phyloP scores from a whole-genome alignment of 148 eudicot species.

The Pouteria glomerata region DNA sequence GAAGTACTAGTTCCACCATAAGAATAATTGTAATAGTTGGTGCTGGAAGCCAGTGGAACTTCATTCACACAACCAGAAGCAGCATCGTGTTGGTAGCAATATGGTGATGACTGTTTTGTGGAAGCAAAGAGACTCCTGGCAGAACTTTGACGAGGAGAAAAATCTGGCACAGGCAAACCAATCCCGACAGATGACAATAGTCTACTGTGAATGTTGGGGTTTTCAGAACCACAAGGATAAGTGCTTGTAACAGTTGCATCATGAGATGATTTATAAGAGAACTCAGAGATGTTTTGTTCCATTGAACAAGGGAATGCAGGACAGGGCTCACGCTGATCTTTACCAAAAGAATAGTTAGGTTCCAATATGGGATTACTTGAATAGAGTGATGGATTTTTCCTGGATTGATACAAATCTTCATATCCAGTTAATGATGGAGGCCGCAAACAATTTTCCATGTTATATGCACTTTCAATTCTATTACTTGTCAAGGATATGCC shows the following conservation, averaged over 20 bases:
- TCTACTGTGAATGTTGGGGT: neutral
- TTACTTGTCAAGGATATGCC: neutral
- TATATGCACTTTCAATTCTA: neutral
- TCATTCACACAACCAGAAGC: constrained; percentile 11
- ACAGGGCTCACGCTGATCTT: constrained; percentile 3
- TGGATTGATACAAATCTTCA: constrained; percentile 6
- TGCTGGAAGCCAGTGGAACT: neutral
- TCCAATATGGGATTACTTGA: constrained; percentile 8
- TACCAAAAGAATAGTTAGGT: constrained; percentile 6
- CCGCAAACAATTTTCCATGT: constrained; percentile 1
- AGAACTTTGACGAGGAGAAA: constrained; percentile 7
- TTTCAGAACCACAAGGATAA: constrained; percentile 22
- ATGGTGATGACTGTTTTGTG: neutral
- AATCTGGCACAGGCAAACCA: constrained; percentile 5
- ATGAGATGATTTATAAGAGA: constrained; percentile 11
- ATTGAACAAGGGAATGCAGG: constrained; percentile 2
- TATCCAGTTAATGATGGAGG: constrained; percentile 3
- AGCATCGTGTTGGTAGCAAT: constrained; percentile 9
- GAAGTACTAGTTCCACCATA: neutral
- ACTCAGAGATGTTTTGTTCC: constrained; percentile 6
- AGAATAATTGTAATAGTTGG: neutral
- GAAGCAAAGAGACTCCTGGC: neutral
- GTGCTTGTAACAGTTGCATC: constrained; percentile 23
- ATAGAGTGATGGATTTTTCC: neutral
- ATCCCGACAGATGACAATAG: neutral